Conservation (phyloP, 495 filamentous ascomycete species). For the Mytilinidion resinicola region DNA sequence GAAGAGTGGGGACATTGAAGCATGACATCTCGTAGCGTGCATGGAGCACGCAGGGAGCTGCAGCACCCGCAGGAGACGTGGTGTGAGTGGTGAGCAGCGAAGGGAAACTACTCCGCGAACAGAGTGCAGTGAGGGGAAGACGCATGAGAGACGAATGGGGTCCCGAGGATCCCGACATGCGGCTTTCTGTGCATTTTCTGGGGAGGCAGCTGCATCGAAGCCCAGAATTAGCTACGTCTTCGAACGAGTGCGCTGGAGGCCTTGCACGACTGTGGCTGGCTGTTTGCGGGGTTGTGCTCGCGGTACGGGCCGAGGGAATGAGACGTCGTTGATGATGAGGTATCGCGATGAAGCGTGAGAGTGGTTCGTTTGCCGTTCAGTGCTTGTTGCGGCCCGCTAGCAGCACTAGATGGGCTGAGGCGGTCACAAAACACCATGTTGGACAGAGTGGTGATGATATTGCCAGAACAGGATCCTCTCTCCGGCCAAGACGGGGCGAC, state of each 20-base stretch:
- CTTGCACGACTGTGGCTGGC: neutral
- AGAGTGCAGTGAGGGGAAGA: neutral
- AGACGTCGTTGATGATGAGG: neutral
- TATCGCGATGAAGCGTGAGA: neutral
- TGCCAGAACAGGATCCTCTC: too few species aligned
- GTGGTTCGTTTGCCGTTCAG: neutral
- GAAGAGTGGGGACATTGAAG: neutral
- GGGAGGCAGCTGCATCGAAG: neutral
- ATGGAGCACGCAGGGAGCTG: neutral
- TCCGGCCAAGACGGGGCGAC: too few species aligned
- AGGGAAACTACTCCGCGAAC: neutral
- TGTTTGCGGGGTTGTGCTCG: neutral
- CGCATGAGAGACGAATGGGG: neutral
- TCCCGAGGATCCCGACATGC: too few species aligned
- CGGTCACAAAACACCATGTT: neutral
- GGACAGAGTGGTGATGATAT: too few species aligned
- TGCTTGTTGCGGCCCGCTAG: neutral
- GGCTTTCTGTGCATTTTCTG: too few species aligned
- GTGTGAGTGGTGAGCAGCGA: neutral
- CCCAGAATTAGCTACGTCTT: neutral
- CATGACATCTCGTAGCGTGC: conserved; percentile 2
- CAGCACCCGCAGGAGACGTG: neutral
- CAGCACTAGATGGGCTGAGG: neutral
- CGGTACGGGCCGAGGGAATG: neutral
- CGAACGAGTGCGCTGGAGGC: neutral